Evolutionary conservation across 2,329 filamentous ascomycete species (phyloP), one percentile per base, ranked within the genome.

Genomic region (Pyrenophora graminea): DNA sequence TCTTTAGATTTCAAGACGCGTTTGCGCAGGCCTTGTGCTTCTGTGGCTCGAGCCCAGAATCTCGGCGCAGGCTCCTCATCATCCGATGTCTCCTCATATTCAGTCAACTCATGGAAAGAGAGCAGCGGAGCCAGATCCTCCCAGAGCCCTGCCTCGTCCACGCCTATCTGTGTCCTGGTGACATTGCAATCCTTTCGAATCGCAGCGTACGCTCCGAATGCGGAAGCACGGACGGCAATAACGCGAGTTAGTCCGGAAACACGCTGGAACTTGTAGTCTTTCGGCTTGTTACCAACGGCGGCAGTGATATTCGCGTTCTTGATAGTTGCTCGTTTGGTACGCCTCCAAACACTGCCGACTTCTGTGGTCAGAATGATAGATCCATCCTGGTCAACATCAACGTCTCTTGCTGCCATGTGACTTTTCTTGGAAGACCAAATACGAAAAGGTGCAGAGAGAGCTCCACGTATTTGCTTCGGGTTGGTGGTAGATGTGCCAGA

Each of bases 251-350:
- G 83, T 36, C 89, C 91, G 1, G 94, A 88, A 7, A 99, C 85
- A 50, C 94, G 86, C 64, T 93, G 87, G 62, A 97, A 99, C 70
- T 99, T 99, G 78, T 95, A 96, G 67, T 96, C 91, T 61, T 95
- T 96, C 10, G 84, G 82, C 63, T 85, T 89, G 30, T 81, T 79
- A 18, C 86, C 85, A 1, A 76, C 73, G 1, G 73, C 72, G 3
- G 76, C 77, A 10, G 76, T 73, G 1, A 78, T 76, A 27, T 66
- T 78, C 0, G 83, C 79, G 59, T 88, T 85, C 64, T 96, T 95
- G 42, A 88, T 86, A 58, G 93, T 96, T 21, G 83, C 81, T 54
- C 94, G 84, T 66, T 90, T 91, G 44, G 94, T 86, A 51, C 93
- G 87, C 61, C 87, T 87, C 93, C 93, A 99, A 0, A 97, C 93